These are phyloP conservation scores for Colletotrichum limetticola DNA, from an alignment of 2,329 filamentous ascomycete genomes.

Conservation along the genomic window DNA sequence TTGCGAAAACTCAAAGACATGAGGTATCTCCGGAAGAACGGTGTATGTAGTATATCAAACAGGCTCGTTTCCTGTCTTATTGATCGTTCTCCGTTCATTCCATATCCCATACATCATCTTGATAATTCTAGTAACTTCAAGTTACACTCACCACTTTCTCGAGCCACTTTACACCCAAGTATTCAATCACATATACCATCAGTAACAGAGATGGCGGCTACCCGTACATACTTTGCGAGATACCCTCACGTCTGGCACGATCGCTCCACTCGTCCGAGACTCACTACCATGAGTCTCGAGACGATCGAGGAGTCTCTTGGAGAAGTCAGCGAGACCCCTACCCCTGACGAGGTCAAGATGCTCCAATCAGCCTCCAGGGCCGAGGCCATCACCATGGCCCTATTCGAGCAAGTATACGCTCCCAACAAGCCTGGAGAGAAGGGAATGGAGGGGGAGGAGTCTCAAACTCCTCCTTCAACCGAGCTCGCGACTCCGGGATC, in stretches of 20 bases:
- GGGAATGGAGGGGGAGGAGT: too few species aligned
- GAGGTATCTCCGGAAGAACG: too few species aligned
- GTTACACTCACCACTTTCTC: too few species aligned
- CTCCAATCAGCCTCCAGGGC: not conserved
- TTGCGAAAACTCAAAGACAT: too few species aligned
- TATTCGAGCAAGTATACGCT: not conserved
- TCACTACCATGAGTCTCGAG: not conserved
- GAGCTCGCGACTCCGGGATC: too few species aligned
- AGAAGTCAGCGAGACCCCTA: not conserved
- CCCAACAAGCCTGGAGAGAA: too few species aligned
- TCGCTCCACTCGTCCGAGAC: not conserved
- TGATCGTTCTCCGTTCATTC: too few species aligned
- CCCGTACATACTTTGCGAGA: not conserved
- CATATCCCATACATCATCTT: too few species aligned
- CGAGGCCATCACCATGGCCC: not conserved
- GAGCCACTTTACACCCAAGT: not conserved
- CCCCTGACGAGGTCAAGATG: not conserved
- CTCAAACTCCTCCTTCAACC: too few species aligned
- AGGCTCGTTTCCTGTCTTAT: too few species aligned
- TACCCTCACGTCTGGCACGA: not conserved
- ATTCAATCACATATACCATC: not conserved
- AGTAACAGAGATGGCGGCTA: not conserved
- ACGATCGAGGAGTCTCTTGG: not conserved
- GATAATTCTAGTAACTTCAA: too few species aligned
- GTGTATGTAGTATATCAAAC: too few species aligned